A percentile compares a stretch with the other conserved stretches of the same genome.
These are phyloP conservation scores for Exophiala sp. DNA, from an alignment of 2,329 filamentous ascomycete species.

Conservation along the genomic window DNA sequence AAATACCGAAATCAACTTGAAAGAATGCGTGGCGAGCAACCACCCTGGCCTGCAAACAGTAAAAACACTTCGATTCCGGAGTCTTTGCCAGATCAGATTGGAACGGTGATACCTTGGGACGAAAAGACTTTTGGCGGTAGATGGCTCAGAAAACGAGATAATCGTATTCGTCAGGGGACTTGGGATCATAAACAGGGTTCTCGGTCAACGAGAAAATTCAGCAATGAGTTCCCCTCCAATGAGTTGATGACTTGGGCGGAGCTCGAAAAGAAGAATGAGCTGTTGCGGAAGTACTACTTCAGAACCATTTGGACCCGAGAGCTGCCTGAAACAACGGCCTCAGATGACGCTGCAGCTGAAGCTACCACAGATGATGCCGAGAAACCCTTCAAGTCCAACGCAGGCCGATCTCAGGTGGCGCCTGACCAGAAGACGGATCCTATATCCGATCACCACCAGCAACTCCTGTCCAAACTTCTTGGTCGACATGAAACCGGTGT, in stretches of 20 bases:
- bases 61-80: neutral
- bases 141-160: conserved; percentile 21
- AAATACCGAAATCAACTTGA: neutral
- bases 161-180: conserved; percentile 11
- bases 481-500: neutral
- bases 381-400: no score
- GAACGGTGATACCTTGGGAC: conserved; percentile 16
- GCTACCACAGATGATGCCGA: neutral
- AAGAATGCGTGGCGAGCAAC: neutral
- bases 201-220: conserved; percentile 1
- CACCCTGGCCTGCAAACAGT: conserved; percentile 18
- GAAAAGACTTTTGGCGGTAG: conserved; percentile 10
- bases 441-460: neutral
- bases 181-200: conserved; percentile 1
- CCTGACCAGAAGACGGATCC: neutral
- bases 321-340: neutral
- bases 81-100: neutral
- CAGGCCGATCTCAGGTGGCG: no score
- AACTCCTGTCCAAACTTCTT: neutral
- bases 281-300: conserved; percentile 14
- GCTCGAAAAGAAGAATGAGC: conserved; percentile 14
- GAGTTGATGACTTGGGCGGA: conserved; percentile 17
- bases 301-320: neutral
- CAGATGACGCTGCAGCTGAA: neutral
- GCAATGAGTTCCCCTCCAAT: conserved; percentile 21